Evolutionary conservation across 805 yeast genomes (phyloP), one percentile per base, ranked within the genome.

Genomic region (Candida wancherniae): DNA sequence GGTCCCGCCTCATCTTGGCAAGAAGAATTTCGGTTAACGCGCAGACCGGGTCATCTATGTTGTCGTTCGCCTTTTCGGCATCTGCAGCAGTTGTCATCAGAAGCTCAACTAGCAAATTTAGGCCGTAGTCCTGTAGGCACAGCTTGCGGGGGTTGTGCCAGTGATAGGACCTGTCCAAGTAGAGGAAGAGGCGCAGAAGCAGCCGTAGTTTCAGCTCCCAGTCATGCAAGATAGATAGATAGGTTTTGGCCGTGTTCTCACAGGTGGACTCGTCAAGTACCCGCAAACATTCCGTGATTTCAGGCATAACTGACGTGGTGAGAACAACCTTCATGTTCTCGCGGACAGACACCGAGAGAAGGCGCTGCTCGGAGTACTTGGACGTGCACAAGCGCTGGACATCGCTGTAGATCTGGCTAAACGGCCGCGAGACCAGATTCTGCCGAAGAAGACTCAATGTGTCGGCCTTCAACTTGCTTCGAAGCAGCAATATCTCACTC

Each of bases 131-230:
- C 19, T 44, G 19, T 6, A 63, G 57, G 28, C 50, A 45, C 15
- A 38, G 34, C 28, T 52, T 53, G n/a, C 39, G 36, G 3, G 61
- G 56, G 31, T 61, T 67, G 19, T 44, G 57, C 22, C 50, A 40
- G 9, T 63, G 48, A 31, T 64, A 64, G 12, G 51, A 44, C 22
- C 61, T 39, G 44, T 64, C 71, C 28, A 63, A 37, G 29, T 58
- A 62, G 4, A 63, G 34, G 29, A 61, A 64, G 14, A 63, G 31
- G 37, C 55, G 57, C 24, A 50, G 40, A 25, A 64, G 36, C 5
- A 46, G 24, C 10, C 29, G 24, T 17, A 63, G 33, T 28, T 47
- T 51, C 1, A 22, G 15, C 21, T 45, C 53, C 64, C 63, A 64
- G 5, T 22, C 27, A 4, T 39, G 29, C 22, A 38, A 55, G 4